A percentile compares a stretch with the other conserved stretches of the same genome.
phyloP scores from a whole-genome alignment of 371 early-diverging fungal genomes.

The Rhizomucor miehei region DNA sequence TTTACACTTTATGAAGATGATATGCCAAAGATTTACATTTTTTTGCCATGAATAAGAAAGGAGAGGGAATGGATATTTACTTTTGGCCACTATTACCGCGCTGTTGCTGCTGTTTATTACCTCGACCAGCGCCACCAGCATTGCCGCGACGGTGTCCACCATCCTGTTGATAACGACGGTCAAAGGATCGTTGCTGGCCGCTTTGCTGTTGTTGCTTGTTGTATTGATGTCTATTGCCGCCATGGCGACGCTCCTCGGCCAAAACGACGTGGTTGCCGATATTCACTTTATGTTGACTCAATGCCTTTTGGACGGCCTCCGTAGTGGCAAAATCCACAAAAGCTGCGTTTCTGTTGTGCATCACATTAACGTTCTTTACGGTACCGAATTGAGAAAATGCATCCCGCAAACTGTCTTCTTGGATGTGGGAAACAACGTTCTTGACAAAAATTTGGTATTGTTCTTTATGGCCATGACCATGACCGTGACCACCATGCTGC shows the following conservation, averaged over 20 bases:
- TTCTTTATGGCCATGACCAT: constrained; percentile 17
- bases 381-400: constrained; percentile 29
- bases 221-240: constrained; percentile 7
- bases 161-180: constrained; percentile 19
- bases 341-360: constrained; percentile 16
- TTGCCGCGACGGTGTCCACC: constrained; percentile 15
- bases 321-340: constrained; percentile 26
- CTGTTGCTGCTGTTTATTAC: no score
- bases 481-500: constrained; percentile 6
- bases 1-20: no score
- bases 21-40: no score
- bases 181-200: constrained; percentile 8
- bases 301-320: constrained; percentile 20
- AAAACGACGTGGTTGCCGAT: constrained; percentile 17
- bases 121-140: constrained; percentile 8
- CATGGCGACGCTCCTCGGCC: constrained; percentile 30
- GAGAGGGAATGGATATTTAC: neutral
- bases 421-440: constrained; percentile 16
- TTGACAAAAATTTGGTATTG: constrained; percentile 25
- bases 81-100: neutral
- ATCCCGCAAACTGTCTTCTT: constrained; percentile 22
- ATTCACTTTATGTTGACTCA: constrained; percentile 25
- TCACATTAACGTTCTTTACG: constrained; percentile 20
- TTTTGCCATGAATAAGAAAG: no score
- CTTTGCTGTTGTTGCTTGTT: constrained; percentile 13